Base-by-base conservation (phyloP, 164 flowering plant species). In the Liquidambar formosana region DNA sequence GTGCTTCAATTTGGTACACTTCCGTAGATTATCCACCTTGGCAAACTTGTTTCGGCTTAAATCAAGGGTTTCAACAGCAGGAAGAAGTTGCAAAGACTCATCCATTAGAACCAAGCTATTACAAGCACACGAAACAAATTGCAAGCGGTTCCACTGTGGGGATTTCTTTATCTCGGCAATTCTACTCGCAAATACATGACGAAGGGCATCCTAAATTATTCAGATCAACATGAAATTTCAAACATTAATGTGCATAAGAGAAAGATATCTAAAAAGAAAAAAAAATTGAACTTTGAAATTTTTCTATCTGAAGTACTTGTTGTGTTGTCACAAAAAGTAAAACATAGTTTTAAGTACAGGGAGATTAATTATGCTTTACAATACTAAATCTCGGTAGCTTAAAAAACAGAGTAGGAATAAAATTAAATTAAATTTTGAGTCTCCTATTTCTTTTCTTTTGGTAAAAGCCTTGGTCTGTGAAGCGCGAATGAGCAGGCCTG, bases 131-230 rank as follows among this genome's bases (percentile, higher is more conserved):
- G 97, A 95, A 54, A 89, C 91, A 70, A 89, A 89, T 43, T 89
- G 78, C 76, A 95, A 76, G 28, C 84, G 85, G 54, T 82, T 91
- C 99, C 99, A 95, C 49, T 86, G 82, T 3, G 97, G 90, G 1
- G 92, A 93, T 61, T 86, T 85, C 81, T 86, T 85, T 69, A 95
- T 84, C 67, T 91, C 97, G 26, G 79, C 88, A 65, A 93, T 91
- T 77, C 99, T 87, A 80, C 96, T 88, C 0, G 96, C 91, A 88
- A 95, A 93, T 46, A 93, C 87, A 86, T 95, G 99, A 77, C 97
- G 79, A 44, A 95, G 83, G 38, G 97, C 97, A 85, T 93, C 94
- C 99, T 93, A 75, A 67, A 79, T 27, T 45, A 47, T 43, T 18
- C 46, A 53, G 27, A 0, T 54, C 14, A 22, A 47, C 19, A 8